Base-by-base conservation (phyloP, 139 green algal genomes). In the Asterochloris erici region DNA sequence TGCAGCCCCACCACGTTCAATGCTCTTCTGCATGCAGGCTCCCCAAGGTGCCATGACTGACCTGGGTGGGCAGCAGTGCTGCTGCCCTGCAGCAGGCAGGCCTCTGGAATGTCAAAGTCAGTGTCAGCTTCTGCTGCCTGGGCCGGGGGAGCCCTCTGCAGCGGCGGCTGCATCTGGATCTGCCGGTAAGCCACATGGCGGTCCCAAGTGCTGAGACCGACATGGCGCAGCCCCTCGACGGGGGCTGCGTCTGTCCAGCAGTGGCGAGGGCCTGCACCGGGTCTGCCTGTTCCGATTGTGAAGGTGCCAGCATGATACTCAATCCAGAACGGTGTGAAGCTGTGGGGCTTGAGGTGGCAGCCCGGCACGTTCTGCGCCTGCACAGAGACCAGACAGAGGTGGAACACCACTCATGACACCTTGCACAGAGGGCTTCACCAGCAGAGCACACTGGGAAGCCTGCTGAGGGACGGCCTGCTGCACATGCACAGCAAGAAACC, bases 161-260 rank as follows among this genome's bases (percentile, higher is more conserved):
- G 24, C 21, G 82, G 27, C 11, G 85, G 85, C 68, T 87, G 79
- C 70, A 94, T 77, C 23, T 74, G 73, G 26, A 96, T 88, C 85
- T 90, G 88, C 14, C 92, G 89, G 86, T 96, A 98, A 54, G 78
- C 89, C 15, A 96, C 86, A 84, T 96, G 91, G 63, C 89, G 89
- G 88, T 98, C 95, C 95, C 95, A 98, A n/a, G 93, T 89, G 82
- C 87, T 93, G 19, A 98, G 90, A 4, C 95, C 95, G 0, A 95
- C 81, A 63, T 93, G 85, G n/a, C 79, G 79, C 62, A 90, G 82
- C 73, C 69, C 66, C 15, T 60, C 38, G 4, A 84, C 77, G 17
- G 88, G 85, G 11, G 87, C 74, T 13, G 87, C 79, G 84, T 96
- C 94, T 28, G 75, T 81, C 92, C 92, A 96, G 24, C 54, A 61